These are phyloP conservation scores for Fusarium hainanense DNA, from an alignment of 2,329 filamentous ascomycete species.

Conservation along the genomic window DNA sequence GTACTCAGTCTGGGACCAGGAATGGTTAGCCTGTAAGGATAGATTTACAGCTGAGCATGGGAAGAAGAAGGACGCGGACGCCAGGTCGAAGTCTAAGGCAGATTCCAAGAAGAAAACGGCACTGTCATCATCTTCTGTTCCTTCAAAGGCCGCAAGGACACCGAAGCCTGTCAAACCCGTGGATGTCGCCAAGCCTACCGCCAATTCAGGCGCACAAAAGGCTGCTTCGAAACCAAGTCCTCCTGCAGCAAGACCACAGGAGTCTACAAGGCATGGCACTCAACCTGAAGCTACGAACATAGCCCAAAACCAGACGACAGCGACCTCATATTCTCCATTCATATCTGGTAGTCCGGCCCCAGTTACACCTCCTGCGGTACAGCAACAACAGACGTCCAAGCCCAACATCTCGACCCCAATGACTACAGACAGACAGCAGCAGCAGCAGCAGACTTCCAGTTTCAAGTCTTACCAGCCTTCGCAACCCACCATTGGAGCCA, in stretches of 20 bases:
- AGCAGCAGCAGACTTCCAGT: not conserved
- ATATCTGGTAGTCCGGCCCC: no score
- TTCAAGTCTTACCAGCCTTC: not conserved
- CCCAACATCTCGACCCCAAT: not conserved
- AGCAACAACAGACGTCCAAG: not conserved
- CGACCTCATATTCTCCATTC: not conserved
- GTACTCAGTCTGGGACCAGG: not conserved
- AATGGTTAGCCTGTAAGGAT: slow-evolving; percentile 3
- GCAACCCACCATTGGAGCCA: not conserved
- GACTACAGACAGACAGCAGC: not conserved
- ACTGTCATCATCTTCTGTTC: not conserved
- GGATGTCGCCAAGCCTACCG: not conserved
- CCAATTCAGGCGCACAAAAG: not conserved
- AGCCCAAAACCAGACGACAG: accelerated
- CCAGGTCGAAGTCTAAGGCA: not conserved
- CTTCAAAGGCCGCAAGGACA: not conserved
- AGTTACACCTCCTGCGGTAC: not conserved
- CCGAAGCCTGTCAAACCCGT: not conserved
- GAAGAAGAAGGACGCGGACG: not conserved
- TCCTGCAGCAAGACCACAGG: not conserved
- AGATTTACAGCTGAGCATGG: not conserved
- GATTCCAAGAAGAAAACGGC: not conserved
- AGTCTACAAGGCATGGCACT: not conserved
- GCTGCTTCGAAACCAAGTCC: not conserved
- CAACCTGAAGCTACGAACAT: not conserved